A percentile compares a stretch with the other conserved stretches of the same genome.
These are phyloP conservation scores for Orbilia javanica DNA, from an alignment of 2,329 filamentous ascomycete genomes.

Conservation along the genomic window DNA sequence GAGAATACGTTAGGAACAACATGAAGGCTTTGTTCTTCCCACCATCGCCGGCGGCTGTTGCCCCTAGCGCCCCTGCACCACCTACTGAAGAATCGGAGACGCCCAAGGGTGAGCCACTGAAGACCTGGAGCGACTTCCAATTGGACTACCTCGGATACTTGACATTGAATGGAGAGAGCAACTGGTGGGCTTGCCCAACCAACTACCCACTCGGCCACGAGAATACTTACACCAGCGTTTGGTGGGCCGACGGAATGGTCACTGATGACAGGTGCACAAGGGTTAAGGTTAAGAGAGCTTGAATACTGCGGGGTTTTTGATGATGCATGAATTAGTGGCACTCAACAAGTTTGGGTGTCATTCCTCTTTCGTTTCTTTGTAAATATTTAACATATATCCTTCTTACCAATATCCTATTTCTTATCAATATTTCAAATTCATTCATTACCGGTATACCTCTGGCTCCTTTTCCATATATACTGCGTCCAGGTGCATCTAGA, in stretches of 20 bases:
- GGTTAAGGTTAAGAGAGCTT: conserved; percentile 45
- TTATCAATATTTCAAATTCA: too few relatives aligned
- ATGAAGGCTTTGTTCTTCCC: conserved; percentile 52
- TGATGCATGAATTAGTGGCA: background rate
- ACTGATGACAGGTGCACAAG: conserved; percentile 38
- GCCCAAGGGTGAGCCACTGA: conserved; percentile 20
- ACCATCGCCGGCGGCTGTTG: background rate
- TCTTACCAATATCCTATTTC: background rate
- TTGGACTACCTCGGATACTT: conserved; percentile 37
- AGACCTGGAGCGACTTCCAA: conserved; percentile 47
- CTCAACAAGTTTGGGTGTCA: background rate
- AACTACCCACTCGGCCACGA: conserved; percentile 25
- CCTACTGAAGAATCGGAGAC: background rate
- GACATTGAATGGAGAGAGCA: conserved; percentile 35
- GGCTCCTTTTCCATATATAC: too few relatives aligned
- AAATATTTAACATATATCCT: conserved; percentile 1
- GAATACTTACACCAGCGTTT: conserved; percentile 35
- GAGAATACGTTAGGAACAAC: conserved; percentile 50
- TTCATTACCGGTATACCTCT: too few relatives aligned
- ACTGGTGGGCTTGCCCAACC: conserved; percentile 48
- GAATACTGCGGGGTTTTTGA: background rate
- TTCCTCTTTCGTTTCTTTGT: conserved; percentile 8
- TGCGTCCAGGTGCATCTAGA: too few relatives aligned
- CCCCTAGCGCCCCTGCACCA: background rate
- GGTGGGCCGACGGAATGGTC: conserved; percentile 48